A percentile compares a stretch with the other conserved stretches of the same genome.
Conservation (phyloP, 2,329 filamentous ascomycete genomes). For the Spiromastix sp. region DNA sequence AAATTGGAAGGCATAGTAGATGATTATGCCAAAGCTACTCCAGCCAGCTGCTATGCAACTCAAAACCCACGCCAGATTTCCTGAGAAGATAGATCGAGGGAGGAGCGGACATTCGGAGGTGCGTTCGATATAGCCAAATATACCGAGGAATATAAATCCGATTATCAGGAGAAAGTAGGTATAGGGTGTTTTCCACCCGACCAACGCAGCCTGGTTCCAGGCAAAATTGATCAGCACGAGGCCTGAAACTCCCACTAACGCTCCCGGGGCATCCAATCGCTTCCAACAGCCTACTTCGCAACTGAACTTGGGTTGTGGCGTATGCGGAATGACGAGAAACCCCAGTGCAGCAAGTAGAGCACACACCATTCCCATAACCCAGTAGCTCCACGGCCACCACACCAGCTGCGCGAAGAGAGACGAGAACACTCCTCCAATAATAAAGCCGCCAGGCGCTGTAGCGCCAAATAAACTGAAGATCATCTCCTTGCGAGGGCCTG, state of each 20-base stretch:
- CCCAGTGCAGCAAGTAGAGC: constrained; percentile 35
- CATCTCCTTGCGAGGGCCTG: constrained; percentile 57
- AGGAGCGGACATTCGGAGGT: constrained; percentile 31
- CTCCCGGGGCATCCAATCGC: no score
- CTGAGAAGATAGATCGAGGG: constrained; percentile 29
- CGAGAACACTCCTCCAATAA: constrained; percentile 52
- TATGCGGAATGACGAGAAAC: constrained; percentile 30
- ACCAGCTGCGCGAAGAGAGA: constrained; percentile 46
- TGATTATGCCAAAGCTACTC: constrained; percentile 32
- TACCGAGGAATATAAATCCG: constrained; percentile 31
- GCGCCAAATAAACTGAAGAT: constrained; percentile 50
- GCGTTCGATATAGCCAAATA: constrained; percentile 36
- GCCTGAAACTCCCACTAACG: constrained; percentile 35
- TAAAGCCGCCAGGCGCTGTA: constrained; percentile 38
- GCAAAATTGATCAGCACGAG: constrained; percentile 44
- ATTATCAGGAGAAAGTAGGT: constrained; percentile 35
- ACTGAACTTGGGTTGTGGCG: no score
- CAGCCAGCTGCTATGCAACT: constrained; percentile 32
- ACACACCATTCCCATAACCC: constrained; percentile 47
- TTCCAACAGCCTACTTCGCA: no score
- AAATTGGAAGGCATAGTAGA: constrained; percentile 31
- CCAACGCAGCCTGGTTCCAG: constrained; percentile 41
- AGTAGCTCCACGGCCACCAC: constrained; percentile 58
- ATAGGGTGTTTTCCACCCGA: constrained; percentile 37
- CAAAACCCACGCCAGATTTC: constrained; percentile 24